Evolutionary conservation across 176 grass and related monocot species (phyloP).

Genomic region (Oryza punctata): DNA sequence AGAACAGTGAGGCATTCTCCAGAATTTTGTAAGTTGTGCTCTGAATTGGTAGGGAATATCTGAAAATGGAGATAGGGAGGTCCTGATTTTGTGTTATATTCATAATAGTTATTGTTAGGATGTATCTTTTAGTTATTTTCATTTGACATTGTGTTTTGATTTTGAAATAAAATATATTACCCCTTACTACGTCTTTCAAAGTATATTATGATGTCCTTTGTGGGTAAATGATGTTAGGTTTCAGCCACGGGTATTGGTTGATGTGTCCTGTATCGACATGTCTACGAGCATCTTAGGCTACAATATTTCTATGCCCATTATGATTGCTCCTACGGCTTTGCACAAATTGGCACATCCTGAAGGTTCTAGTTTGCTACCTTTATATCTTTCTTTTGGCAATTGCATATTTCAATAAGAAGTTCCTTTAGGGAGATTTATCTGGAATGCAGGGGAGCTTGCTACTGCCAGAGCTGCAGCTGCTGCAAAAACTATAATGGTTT

Average conservation of each 20-base stretch:
- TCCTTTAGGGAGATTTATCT: conserved; percentile 21
- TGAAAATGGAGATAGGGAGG: neutral
- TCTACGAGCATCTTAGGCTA: conserved; percentile 67
- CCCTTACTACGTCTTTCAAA: neutral
- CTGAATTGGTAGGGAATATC: conserved; percentile 29
- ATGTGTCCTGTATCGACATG: conserved; percentile 75
- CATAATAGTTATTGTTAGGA: neutral
- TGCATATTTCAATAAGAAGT: neutral
- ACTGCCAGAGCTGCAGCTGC: conserved; percentile 89
- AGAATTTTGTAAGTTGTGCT: conserved; percentile 83
- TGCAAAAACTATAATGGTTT: conserved; percentile 89
- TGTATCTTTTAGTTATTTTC: neutral
- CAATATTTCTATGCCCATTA: conserved; percentile 90
- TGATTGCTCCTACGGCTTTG: conserved; percentile 92
- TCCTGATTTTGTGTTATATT: neutral
- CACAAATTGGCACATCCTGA: conserved; percentile 98
- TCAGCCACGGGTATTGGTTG: conserved; percentile 67
- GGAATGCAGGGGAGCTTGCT: conserved; percentile 77
- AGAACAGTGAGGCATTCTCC: conserved; percentile 91
- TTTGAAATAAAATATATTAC: neutral
- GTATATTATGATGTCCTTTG: conserved; percentile 7
- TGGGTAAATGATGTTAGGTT: conserved; percentile 58
- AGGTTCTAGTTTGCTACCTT: conserved; percentile 36
- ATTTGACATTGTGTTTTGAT: neutral
- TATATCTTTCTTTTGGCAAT: neutral